Base-by-base conservation (phyloP, 176 grass and related monocot genomes). In the Aegilops tauschii region DNA sequence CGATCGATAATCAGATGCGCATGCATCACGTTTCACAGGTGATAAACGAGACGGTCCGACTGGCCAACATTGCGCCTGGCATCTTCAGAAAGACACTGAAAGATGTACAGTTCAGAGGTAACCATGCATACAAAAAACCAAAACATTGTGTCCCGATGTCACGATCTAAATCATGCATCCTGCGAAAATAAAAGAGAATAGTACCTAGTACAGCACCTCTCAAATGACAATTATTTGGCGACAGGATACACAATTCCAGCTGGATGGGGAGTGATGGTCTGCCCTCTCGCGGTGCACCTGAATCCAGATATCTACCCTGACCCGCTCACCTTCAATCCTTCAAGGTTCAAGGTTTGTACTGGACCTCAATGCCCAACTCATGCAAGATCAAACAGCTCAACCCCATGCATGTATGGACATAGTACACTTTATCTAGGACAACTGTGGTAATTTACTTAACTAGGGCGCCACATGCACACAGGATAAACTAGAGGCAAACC, bases 191-290 rank as follows among this genome's bases (percentile, higher is more conserved):
- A 1, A 27, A 49, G 34, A 3, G 14, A 8, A 8, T 0, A 28
- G 20, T 47, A 84, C n/a, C 18, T 37, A 37, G 6, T 37, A 32
- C 31, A 37, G 3, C 64, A 70, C 4, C 45, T 18, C 27, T 9
- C 25, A 6, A 52, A 66, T 75, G 23, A 61, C 23, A 47, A 68
- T 28, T 21, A 44, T n/a, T n/a, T 80, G 59, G 36, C 39, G 50
- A 75, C 85, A 87, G 89, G 89, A 8, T 87, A 76, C 68, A 87
- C 86, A 30, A 91, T 93, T 77, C 89, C 92, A 66, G 79, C 83
- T 21, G 89, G 86, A 84, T 94, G 92, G 92, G 79, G 83, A 28
- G 79, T 93, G 37, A 91, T 93, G 89, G 89, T 91, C 32, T 93
- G 92, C 32, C 82, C 86, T 77, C 78, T 83, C 45, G 89, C 86